Base-by-base conservation (phyloP, 768 basidiomycete genomes). In the Trametes gibbosa region DNA sequence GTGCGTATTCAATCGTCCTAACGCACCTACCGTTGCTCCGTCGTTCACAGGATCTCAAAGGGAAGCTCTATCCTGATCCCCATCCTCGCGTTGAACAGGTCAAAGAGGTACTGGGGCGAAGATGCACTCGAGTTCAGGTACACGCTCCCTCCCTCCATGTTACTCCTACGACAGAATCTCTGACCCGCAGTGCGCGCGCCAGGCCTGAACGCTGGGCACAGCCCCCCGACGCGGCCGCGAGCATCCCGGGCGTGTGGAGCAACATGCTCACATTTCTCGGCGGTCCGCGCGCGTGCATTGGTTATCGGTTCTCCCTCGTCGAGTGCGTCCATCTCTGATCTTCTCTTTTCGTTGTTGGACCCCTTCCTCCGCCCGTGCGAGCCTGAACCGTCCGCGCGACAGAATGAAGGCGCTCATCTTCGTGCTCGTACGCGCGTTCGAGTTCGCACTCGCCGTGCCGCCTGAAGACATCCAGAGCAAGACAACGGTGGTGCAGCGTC, bases 181-280 rank as follows among this genome's bases (percentile, higher is more conserved):
- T 48, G 32, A 29, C 16, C 40, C n/a, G 6, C 17, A 24, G 21
- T 16, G 5, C 27, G 50, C 41, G 17, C 19, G 35, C 16, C 61
- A 88, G 84, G 63, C 87, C 87, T 0, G 86, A 88, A 63, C 76
- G 87, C 1, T 90, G 87, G 87, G 68, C 73, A 17, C 64, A 73
- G 5, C 37, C 75, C 4, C 84, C 85, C 0, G 76, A 79, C 23
- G 73, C 73, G 1, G 77, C 74, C 1, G 66, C 66, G 5, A 58
- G 66, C 1, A 72, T 88, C 29, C 87, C 87, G 7, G 83, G 85
- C 7, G 76, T 87, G 0, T 86, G 81, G 80, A 77, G 80, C 14
- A 79, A 85, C 65, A 65, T 83, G 62, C 65, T 87, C 35, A 79
- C 83, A 0, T 90, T 90, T 76, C 63, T 85, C 1, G 84, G 83